These are phyloP conservation scores for Lactarius indigo DNA, from an alignment of 768 basidiomycete species.

Conservation along the genomic window DNA sequence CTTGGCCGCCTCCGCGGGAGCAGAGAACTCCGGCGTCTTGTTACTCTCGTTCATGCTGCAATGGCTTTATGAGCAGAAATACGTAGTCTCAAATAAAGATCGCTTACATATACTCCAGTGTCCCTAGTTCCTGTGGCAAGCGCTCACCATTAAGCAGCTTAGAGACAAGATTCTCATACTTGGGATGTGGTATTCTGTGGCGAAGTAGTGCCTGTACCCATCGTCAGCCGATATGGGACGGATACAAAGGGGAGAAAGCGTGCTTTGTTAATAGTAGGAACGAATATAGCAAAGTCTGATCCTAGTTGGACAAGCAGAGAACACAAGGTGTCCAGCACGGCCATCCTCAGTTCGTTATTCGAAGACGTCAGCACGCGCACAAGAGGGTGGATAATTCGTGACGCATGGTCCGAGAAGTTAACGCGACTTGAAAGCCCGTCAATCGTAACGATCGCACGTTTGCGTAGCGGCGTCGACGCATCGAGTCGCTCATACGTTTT, in stretches of 20 bases:
- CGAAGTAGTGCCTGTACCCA: conserved; percentile 62
- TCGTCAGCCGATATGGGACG: conserved; percentile 9
- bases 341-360: conserved; percentile 75
- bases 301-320: conserved; percentile 91
- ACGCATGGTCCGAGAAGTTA: conserved; percentile 97
- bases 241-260: conserved; percentile 16
- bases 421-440: conserved; percentile 87
- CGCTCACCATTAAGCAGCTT: conserved; percentile 91
- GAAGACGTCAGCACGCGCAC: conserved; percentile 76
- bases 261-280: conserved; percentile 96
- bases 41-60: conserved; percentile 53
- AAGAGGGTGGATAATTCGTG: conserved; percentile 93
- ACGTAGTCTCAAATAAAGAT: not conserved
- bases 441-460: conserved; percentile 87
- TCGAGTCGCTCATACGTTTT: conserved; percentile 84
- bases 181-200: conserved; percentile 71
- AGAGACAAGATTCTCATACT: conserved; percentile 84
- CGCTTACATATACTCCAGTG: conserved; percentile 63
- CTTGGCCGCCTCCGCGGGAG: conserved; percentile 75
- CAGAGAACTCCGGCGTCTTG: conserved; percentile 69
- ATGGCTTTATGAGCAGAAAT: conserved; percentile 1
- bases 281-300: conserved; percentile 95
- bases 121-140: conserved; percentile 78
- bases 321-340: conserved; percentile 91
- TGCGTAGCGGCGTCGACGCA: conserved; percentile 68